phyloP scores from a whole-genome alignment of 371 early-diverging fungal species.

The Mucor sp. region DNA sequence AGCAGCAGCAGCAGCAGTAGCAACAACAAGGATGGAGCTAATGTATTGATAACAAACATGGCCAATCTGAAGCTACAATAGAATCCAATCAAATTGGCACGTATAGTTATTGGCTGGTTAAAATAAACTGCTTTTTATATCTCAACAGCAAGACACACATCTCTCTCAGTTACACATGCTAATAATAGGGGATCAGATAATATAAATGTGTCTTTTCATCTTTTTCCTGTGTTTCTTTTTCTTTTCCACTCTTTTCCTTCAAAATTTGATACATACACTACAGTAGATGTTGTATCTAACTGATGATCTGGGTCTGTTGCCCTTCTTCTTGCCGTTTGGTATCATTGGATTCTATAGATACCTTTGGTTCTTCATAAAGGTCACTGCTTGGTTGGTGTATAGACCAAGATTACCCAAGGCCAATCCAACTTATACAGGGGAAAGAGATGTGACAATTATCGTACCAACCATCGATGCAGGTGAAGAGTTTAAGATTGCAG shows the following conservation, averaged over 20 bases:
- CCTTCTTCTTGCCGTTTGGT: constrained; percentile 74
- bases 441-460: constrained; percentile 72
- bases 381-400: constrained; percentile 58
- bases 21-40: not conserved
- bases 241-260: not conserved
- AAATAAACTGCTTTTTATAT: not conserved
- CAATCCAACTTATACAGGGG: constrained; percentile 54
- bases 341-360: constrained; percentile 77
- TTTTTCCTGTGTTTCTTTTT: constrained; percentile 5
- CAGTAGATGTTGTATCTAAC: constrained; percentile 72
- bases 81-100: constrained; percentile 11
- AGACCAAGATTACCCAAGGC: constrained; percentile 52
- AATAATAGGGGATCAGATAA: constrained; percentile 11
- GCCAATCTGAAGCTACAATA: not conserved
- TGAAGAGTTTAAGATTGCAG: constrained; percentile 71
- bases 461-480: constrained; percentile 82
- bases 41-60: not conserved
- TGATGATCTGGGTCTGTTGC: constrained; percentile 59
- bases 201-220: not conserved
- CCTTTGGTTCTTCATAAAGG: constrained; percentile 68
- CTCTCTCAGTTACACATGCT: not conserved
- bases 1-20: too few relatives aligned
- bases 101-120: constrained; percentile 1
- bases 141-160: not conserved
- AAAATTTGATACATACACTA: not conserved